phyloP scores from a whole-genome alignment of 2,329 filamentous ascomycete species.

The Trichoderma pleuroti region DNA sequence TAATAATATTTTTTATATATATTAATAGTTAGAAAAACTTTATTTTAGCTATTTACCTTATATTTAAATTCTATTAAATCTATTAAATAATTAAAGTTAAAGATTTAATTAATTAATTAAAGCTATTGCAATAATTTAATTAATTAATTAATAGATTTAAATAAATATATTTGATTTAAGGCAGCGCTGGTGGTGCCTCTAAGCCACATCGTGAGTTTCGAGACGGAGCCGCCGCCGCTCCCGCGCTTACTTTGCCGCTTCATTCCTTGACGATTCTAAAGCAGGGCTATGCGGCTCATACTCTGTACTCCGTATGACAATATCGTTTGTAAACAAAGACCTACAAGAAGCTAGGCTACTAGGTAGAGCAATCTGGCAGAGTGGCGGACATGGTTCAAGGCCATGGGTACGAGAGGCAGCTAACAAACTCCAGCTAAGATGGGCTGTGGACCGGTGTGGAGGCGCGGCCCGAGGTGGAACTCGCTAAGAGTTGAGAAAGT shows the following conservation, averaged over 20 bases:
- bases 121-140: too few species aligned
- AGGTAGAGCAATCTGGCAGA: background rate
- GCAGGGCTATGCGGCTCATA: background rate
- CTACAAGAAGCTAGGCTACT: background rate
- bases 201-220: background rate
- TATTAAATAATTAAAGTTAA: too few species aligned
- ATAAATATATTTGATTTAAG: too few species aligned
- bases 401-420: background rate
- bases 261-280: background rate
- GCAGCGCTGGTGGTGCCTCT: too few species aligned
- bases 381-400: background rate
- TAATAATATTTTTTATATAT: too few species aligned
- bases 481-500: background rate
- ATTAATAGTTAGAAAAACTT: too few species aligned
- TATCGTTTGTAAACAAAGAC: background rate
- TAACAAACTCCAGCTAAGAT: background rate
- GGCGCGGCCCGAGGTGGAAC: constrained; percentile 2
- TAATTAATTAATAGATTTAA: too few species aligned
- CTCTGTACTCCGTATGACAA: background rate
- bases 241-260: background rate
- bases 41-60: too few species aligned
- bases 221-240: background rate
- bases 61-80: too few species aligned
- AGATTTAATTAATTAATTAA: too few species aligned
- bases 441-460: background rate